phyloP scores from a whole-genome alignment of 2,329 filamentous ascomycete species.

The Monosporascus cannonballus region DNA sequence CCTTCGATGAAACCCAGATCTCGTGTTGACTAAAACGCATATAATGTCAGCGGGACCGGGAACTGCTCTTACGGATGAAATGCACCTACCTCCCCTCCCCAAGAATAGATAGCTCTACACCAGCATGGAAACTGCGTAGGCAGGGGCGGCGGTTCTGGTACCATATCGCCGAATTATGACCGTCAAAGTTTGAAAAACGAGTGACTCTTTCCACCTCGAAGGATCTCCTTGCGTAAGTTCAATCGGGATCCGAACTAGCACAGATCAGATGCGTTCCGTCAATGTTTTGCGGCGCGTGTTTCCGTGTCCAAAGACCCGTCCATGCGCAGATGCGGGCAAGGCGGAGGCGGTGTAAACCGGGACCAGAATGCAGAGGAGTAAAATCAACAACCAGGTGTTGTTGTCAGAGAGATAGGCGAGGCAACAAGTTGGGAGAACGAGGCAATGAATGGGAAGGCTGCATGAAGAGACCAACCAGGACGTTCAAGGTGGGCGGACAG shows the following conservation, averaged over 20 bases:
- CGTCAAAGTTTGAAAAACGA: neutral
- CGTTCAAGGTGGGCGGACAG: neutral
- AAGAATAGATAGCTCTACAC: conserved; percentile 87
- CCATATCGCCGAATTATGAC: conserved; percentile 36
- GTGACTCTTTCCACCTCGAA: conserved; percentile 9
- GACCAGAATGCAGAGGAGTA: neutral
- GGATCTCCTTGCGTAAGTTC: conserved; percentile 8
- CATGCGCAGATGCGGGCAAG: neutral
- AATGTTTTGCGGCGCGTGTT: neutral
- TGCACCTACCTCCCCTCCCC: conserved; percentile 70
- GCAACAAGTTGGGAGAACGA: neutral
- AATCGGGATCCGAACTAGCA: neutral
- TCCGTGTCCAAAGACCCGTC: neutral
- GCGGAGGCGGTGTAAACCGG: neutral
- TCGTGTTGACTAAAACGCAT: conserved; percentile 61
- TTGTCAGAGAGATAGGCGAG: neutral
- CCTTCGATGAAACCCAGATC: conserved; percentile 97
- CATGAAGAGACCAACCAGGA: neutral
- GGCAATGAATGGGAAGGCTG: neutral
- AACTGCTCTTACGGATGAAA: conserved; percentile 5
- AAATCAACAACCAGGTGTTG: neutral
- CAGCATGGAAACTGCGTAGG: conserved; percentile 83
- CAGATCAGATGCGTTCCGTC: neutral
- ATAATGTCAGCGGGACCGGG: conserved; percentile 4
- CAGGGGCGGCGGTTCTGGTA: conserved; percentile 51